Base-by-base conservation (phyloP, 2,329 filamentous ascomycete genomes). In the Colletotrichum tanaceti region DNA sequence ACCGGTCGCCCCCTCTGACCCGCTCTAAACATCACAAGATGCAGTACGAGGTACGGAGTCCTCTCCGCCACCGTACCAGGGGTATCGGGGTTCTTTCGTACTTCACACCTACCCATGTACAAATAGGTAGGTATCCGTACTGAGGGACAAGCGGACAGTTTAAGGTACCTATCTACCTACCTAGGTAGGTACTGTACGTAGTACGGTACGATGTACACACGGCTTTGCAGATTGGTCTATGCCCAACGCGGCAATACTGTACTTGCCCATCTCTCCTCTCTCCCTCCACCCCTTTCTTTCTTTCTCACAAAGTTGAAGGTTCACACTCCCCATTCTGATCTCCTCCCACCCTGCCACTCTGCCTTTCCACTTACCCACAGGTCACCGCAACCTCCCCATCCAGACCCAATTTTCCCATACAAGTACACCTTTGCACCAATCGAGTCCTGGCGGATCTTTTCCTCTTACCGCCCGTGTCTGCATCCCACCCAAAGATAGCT, bases 321-420 rank as follows among this genome's bases (percentile, higher is more conserved):
- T 50, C 47, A 18, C 44, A 14, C 46, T 47, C 46, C 14, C 13
- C 16, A 20, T 24, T 49, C 46, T 16, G 20, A 50, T n/a, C 32
- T 5, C 20, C n/a, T 16, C 18, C 35, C 41, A 4, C 54, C 16
- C 41, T n/a, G 9, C 9, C 9, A n/a, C 18, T 28, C 39, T 9
- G 11, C 41, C 53, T 55, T 24, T 43, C 53, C 32, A 24, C 32
- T 46, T 5, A 16, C 41, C 52, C 52, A 38, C 24, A 16, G 32
- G 10, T 28, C 50, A 10, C 41, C 22, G 41, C 39, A 63, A 63
- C 47, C 32, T 47, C 43, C 22, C 53, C 61, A 63, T 63, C 61
- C 28, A 20, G 11, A 58, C 52, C 53, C 53, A 22, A 43, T 49
- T 58, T 50, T 64, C 53, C 61, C 61, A 64, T 50, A 7, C 18